These are phyloP conservation scores for Rhizoclosmatium globosum DNA, from an alignment of 192 early-diverging fungal genomes.

Conservation along the genomic window DNA sequence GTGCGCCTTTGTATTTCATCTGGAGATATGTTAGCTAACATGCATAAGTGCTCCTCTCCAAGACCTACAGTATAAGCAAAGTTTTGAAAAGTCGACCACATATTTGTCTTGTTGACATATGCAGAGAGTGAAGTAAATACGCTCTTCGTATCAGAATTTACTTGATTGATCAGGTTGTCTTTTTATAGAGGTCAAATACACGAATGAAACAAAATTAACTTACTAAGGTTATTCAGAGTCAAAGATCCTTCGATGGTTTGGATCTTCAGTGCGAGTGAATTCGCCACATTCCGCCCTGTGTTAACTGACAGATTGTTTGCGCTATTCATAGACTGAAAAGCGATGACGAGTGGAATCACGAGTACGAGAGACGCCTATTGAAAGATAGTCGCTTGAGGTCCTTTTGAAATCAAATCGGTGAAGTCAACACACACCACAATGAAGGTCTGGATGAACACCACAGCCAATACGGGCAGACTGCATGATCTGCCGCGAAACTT, in stretches of 20 bases:
- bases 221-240: background rate
- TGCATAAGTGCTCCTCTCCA: no score
- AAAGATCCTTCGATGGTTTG: background rate
- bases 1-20: background rate
- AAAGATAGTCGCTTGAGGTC: background rate
- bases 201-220: background rate
- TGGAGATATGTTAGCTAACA: background rate
- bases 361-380: background rate
- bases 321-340: background rate
- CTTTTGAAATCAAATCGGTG: background rate
- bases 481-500: background rate
- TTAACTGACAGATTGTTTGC: background rate
- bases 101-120: background rate
- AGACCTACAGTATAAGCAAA: background rate
- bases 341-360: background rate
- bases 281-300: background rate
- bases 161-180: background rate
- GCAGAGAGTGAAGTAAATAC: background rate
- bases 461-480: background rate
- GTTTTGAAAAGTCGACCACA: background rate
- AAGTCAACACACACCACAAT: background rate
- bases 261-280: background rate
- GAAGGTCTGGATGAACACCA: slow-evolving; percentile 14
- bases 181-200: background rate
- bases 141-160: background rate